phyloP scores from a whole-genome alignment of 306 rosid genomes.

The Lathyrus tuberosus region DNA sequence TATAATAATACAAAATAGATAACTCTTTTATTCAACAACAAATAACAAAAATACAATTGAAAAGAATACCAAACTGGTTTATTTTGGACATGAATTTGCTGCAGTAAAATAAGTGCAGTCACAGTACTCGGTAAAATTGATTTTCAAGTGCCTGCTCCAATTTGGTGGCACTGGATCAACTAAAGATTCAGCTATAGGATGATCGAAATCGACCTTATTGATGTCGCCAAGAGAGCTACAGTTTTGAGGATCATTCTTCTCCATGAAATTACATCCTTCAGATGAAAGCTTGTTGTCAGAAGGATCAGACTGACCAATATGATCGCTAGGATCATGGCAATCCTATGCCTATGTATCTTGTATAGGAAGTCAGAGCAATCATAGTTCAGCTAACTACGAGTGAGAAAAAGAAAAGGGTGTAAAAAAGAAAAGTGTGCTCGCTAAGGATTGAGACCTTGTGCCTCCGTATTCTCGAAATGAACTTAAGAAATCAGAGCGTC shows the following conservation, averaged over 20 bases:
- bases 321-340: too few relatives aligned
- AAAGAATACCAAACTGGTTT: slow-evolving; percentile 26
- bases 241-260: slow-evolving; percentile 33
- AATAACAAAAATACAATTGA: neutral
- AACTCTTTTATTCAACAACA: slow-evolving; percentile 14
- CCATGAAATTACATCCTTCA: slow-evolving; percentile 36
- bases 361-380: too few relatives aligned
- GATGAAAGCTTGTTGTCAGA: slow-evolving; percentile 6
- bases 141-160: slow-evolving; percentile 30
- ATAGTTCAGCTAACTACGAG: too few relatives aligned
- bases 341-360: too few relatives aligned
- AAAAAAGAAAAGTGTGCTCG: too few relatives aligned
- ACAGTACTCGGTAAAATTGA: neutral
- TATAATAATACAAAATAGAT: neutral
- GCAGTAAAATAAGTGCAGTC: slow-evolving; percentile 2
- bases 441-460: too few relatives aligned
- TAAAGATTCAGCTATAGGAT: slow-evolving; percentile 42
- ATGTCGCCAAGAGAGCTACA: slow-evolving; percentile 39
- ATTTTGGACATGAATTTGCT: slow-evolving; percentile 28
- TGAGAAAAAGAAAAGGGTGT: too few relatives aligned
- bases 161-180: slow-evolving; percentile 8
- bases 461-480: too few relatives aligned
- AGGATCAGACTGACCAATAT: slow-evolving; percentile 28
- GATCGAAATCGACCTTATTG: slow-evolving; percentile 33
- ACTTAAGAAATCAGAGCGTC: too few relatives aligned